These are phyloP conservation scores for Colletotrichum endophyticum DNA, from an alignment of 2,329 filamentous ascomycete species.

Conservation along the genomic window DNA sequence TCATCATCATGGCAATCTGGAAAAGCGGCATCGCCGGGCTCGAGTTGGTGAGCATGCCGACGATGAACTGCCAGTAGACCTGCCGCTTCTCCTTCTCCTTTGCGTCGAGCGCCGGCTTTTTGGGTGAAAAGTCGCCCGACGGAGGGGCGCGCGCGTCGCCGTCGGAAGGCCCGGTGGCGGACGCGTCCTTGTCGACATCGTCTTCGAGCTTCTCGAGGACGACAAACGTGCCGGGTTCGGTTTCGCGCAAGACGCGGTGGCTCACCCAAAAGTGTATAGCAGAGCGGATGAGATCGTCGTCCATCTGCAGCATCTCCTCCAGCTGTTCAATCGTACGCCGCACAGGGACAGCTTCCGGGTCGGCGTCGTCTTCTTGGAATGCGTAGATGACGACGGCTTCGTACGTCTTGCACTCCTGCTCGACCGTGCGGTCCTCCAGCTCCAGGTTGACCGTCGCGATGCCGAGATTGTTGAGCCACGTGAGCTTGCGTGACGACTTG, in stretches of 20 bases:
- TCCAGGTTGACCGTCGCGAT: conserved; percentile 82
- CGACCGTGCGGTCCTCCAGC: conserved; percentile 78
- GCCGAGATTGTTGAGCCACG: conserved; percentile 85
- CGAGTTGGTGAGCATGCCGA: conserved; percentile 94
- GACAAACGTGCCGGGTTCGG: conserved; percentile 59
- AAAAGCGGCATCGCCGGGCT: conserved; percentile 78
- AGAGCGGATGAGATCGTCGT: conserved; percentile 71
- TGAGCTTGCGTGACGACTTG: conserved; percentile 84
- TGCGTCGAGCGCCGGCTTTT: conserved; percentile 62
- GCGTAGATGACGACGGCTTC: conserved; percentile 88
- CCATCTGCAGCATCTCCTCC: conserved; percentile 69
- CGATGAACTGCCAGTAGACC: conserved; percentile 90
- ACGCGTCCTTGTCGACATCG: conserved; percentile 30
- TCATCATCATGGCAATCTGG: conserved; percentile 93
- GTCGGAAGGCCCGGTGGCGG: conserved; percentile 30
- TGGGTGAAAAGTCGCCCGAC: conserved; percentile 43
- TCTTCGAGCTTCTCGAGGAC: conserved; percentile 70
- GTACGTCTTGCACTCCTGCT: conserved; percentile 78
- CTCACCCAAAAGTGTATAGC: conserved; percentile 76
- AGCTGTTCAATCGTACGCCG: conserved; percentile 58
- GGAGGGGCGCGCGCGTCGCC: conserved; percentile 25
- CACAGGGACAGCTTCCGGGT: conserved; percentile 31
- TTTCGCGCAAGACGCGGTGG: conserved; percentile 68
- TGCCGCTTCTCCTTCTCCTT: conserved; percentile 65
- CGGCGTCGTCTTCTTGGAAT: conserved; percentile 64